phyloP scores from a whole-genome alignment of 345 rosid genomes.

The Syzygium grande region DNA sequence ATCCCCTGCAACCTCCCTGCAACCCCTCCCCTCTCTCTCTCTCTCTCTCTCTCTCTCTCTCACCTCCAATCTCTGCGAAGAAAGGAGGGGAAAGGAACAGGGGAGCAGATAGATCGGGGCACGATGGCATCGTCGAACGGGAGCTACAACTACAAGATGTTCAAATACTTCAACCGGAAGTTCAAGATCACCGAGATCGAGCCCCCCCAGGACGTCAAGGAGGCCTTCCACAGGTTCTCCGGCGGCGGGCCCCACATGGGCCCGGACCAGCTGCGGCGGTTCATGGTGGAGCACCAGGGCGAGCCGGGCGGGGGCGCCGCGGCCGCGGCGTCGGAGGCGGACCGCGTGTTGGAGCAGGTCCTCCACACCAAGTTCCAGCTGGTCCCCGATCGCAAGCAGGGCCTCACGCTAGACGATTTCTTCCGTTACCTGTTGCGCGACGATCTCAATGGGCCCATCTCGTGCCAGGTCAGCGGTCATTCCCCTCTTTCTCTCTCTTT shows the following conservation, averaged over 20 bases:
- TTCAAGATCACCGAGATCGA: conserved; percentile 65
- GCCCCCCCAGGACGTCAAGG: conserved; percentile 69
- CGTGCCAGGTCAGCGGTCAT: conserved; percentile 17
- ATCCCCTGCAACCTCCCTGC: background rate
- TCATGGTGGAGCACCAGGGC: conserved; percentile 50
- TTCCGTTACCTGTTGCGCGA: conserved; percentile 36
- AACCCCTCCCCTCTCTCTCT: too few species aligned
- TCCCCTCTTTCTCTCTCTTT: background rate
- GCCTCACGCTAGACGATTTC: conserved; percentile 57
- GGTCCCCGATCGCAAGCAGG: conserved; percentile 18
- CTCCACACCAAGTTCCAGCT: conserved; percentile 13
- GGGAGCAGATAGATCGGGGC: background rate
- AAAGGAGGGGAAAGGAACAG: background rate
- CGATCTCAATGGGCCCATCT: conserved; percentile 40
- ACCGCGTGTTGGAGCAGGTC: conserved; percentile 43
- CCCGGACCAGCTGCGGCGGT: conserved; percentile 41
- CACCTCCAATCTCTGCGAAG: background rate
- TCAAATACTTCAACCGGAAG: conserved; percentile 68
- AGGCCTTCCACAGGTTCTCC: conserved; percentile 35
- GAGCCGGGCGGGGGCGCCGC: too few species aligned
- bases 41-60: background rate
- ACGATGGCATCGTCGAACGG: conserved; percentile 2
- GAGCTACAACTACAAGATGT: conserved; percentile 55
- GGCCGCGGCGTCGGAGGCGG: conserved; percentile 40
- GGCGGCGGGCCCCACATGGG: conserved; percentile 34